Conservation (phyloP, 1,139 yeast species). For the Yamadazyma aaseri region DNA sequence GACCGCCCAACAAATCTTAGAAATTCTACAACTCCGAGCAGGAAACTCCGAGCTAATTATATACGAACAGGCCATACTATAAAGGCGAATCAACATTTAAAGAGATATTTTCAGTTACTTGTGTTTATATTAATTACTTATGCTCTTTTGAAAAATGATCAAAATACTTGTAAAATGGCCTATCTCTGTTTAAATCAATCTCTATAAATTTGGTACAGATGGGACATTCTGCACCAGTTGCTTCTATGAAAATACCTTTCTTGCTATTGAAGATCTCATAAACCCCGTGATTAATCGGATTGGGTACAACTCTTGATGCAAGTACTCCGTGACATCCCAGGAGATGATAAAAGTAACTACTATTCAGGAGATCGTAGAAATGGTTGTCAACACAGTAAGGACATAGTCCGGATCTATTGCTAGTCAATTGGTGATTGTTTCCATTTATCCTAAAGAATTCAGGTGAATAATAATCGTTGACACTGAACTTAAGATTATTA, state of each 20-base stretch:
- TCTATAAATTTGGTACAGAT: conserved; percentile 5
- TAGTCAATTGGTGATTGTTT: neutral
- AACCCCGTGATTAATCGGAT: conserved; percentile 7
- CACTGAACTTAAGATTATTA: conserved; percentile 6
- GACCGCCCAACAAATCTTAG: no score
- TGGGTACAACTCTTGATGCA: conserved; percentile 7
- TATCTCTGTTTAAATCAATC: conserved; percentile 1
- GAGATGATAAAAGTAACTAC: conserved; percentile 9
- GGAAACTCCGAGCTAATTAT: no score
- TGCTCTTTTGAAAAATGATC: conserved; percentile 8
- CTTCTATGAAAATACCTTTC: conserved; percentile 1
- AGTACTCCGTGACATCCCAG: conserved; percentile 8
- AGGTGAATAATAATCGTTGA: conserved; percentile 7
- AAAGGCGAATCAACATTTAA: no score
- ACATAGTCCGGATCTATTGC: conserved; percentile 7
- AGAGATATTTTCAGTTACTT: no score
- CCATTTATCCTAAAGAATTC: conserved; percentile 6
- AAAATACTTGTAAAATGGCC: conserved; percentile 4
- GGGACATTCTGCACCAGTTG: conserved; percentile 9
- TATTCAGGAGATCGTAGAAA: conserved; percentile 7
- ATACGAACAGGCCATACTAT: no score
- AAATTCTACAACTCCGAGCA: neutral
- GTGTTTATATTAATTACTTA: no score
- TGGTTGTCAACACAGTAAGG: conserved; percentile 7
- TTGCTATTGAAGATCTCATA: conserved; percentile 3